Conservation (phyloP, 371 early-diverging fungal species). For the Lichtheimia hyalospora region DNA sequence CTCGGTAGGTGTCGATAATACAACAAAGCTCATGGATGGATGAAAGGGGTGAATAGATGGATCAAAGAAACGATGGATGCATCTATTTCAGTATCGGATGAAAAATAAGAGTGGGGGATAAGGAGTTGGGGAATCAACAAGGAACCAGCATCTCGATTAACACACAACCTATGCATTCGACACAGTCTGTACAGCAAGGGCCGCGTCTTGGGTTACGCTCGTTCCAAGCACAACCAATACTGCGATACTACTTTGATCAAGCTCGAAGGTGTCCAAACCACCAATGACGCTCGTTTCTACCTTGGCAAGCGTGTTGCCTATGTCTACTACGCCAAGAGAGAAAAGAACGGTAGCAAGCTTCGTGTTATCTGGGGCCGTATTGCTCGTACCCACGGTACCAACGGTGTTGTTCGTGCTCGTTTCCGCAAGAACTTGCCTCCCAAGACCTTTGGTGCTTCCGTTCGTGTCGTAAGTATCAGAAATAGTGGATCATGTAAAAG, state of each 20-base stretch:
- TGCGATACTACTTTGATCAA: slow-evolving; percentile 89
- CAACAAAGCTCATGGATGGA: slow-evolving; percentile 6
- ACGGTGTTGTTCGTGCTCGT: slow-evolving; percentile 95
- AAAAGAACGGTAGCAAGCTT: slow-evolving; percentile 89
- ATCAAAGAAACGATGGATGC: slow-evolving; percentile 9
- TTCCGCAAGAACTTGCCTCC: slow-evolving; percentile 97
- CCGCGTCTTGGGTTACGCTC: slow-evolving; percentile 93
- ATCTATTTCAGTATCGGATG: not conserved
- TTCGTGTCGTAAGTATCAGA: slow-evolving; percentile 79
- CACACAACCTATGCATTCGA: too few species aligned
- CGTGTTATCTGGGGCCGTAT: slow-evolving; percentile 97
- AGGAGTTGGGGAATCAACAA: too few species aligned
- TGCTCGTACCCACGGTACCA: slow-evolving; percentile 94
- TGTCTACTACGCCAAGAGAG: slow-evolving; percentile 86
- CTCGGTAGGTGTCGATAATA: not conserved
- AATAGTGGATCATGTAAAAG: not conserved
- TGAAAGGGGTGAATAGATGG: slow-evolving; percentile 20
- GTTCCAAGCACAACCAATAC: slow-evolving; percentile 89
- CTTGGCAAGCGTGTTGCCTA: slow-evolving; percentile 87
- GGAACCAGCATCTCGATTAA: too few species aligned
- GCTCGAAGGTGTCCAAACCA: slow-evolving; percentile 90
- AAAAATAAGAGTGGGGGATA: slow-evolving; percentile 2
- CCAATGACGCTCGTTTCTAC: slow-evolving; percentile 87
- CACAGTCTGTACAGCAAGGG: slow-evolving; percentile 96
- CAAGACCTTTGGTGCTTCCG: slow-evolving; percentile 87